A percentile compares a stretch with the other conserved stretches of the same genome.
These are phyloP conservation scores for Leishmania mexicana DNA, from an alignment of 208 protist genomes.

Conservation along the genomic window DNA sequence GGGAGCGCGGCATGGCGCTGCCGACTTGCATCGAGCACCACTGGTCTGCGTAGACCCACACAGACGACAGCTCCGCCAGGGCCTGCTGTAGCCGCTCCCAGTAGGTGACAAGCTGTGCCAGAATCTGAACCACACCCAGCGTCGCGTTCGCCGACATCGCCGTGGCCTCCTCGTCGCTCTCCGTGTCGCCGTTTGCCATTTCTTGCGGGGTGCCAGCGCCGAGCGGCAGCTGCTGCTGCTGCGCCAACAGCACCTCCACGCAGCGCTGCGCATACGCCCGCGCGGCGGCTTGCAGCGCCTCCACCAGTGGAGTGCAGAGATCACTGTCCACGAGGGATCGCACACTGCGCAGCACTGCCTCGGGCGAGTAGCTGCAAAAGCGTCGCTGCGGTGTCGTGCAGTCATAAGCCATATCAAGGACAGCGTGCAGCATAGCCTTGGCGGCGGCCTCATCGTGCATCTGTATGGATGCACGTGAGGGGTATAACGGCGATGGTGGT, in stretches of 20 bases:
- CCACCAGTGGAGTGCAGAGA: constrained; percentile 20
- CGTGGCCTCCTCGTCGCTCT: constrained; percentile 11
- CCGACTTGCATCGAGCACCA: constrained; percentile 37
- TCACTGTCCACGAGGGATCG: constrained; percentile 51
- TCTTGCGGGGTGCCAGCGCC: not conserved
- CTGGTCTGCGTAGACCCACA: constrained; percentile 63
- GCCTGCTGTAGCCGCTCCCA: constrained; percentile 49
- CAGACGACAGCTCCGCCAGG: constrained; percentile 42
- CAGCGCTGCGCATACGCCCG: constrained; percentile 25
- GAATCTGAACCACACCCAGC: constrained; percentile 23
- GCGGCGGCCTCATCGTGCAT: constrained; percentile 17
- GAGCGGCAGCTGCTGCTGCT: constrained; percentile 13
- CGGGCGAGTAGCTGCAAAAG: constrained; percentile 52
- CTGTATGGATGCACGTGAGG: constrained; percentile 4
- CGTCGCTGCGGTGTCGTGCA: constrained; percentile 19
- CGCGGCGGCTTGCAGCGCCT: constrained; percentile 34
- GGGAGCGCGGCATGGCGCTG: constrained; percentile 15
- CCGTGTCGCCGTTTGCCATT: not conserved
- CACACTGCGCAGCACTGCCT: constrained; percentile 55
- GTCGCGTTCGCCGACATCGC: not conserved
- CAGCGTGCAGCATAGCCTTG: constrained; percentile 41
- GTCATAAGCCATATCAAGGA: constrained; percentile 28
- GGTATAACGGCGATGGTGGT: not conserved
- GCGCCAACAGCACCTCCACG: constrained; percentile 16
- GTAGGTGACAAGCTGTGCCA: constrained; percentile 39